Evolutionary conservation across 164 flowering plant genomes (phyloP).

Genomic region (Annona cherimola): DNA sequence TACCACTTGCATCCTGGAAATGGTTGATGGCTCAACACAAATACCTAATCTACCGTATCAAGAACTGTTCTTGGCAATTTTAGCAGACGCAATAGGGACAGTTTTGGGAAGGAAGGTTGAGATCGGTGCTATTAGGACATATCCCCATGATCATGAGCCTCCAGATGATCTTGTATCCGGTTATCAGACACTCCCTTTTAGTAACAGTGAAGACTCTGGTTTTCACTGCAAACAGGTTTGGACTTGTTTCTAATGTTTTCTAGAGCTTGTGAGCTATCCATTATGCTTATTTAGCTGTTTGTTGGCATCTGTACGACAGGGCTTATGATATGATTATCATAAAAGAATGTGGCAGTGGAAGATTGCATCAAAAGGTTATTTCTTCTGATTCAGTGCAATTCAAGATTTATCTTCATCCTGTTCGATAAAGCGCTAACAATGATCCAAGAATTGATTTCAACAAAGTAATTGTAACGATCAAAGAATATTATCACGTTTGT

Average conservation of each 20-base stretch:
- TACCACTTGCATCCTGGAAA: slow-evolving; percentile 99
- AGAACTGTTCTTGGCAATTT: slow-evolving; percentile 96
- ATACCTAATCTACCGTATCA: slow-evolving; percentile 94
- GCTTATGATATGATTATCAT: not conserved
- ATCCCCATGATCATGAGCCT: slow-evolving; percentile 91
- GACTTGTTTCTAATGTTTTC: too few species aligned
- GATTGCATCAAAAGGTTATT: not conserved
- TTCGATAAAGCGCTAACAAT: not conserved
- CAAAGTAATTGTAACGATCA: too few species aligned
- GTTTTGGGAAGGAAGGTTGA: slow-evolving; percentile 98
- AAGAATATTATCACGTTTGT: too few species aligned
- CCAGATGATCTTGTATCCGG: slow-evolving; percentile 93
- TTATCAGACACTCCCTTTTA: slow-evolving; percentile 95
- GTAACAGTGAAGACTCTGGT: slow-evolving; percentile 95
- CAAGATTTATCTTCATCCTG: not conserved
- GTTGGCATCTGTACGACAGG: too few species aligned
- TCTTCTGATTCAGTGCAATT: not conserved
- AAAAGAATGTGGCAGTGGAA: not conserved
- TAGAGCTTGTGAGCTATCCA: not conserved
- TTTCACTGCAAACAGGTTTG: slow-evolving; percentile 96
- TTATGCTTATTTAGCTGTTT: too few species aligned
- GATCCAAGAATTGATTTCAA: too few species aligned
- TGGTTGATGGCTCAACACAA: slow-evolving; percentile 94
- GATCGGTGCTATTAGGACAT: slow-evolving; percentile 94
- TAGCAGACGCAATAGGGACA: slow-evolving; percentile 94